Evolutionary conservation across 192 early-diverging fungal genomes (phyloP).

Genomic region (Backusella parvicylindrica): DNA sequence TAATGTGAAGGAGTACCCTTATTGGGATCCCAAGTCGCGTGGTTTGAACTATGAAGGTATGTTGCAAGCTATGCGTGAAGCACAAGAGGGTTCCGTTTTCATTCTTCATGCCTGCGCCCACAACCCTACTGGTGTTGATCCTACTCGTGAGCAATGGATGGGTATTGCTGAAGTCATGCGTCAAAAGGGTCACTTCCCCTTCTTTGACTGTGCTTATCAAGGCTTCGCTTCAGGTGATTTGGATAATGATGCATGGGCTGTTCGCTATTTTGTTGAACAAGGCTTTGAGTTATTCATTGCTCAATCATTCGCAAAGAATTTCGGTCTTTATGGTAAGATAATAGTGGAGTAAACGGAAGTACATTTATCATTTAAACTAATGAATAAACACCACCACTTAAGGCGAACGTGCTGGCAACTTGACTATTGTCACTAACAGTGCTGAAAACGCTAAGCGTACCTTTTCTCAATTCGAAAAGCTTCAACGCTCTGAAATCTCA

Average conservation of each 20-base stretch:
- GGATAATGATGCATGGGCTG: constrained; percentile 87
- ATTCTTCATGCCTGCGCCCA: constrained; percentile 96
- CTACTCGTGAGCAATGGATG: constrained; percentile 91
- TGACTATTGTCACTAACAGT: constrained; percentile 69
- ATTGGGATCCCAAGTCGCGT: constrained; percentile 80
- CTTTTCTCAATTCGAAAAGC: constrained; percentile 79
- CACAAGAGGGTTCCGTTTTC: constrained; percentile 79
- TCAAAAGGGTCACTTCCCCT: constrained; percentile 72
- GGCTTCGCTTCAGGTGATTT: constrained; percentile 96
- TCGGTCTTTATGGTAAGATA: constrained; percentile 85
- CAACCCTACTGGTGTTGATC: constrained; percentile 99
- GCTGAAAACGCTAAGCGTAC: constrained; percentile 51
- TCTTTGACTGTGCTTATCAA: constrained; percentile 99
- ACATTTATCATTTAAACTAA: neutral
- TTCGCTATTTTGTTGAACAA: constrained; percentile 88
- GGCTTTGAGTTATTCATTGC: constrained; percentile 90
- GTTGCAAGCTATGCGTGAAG: constrained; percentile 61
- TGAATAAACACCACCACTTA: neutral
- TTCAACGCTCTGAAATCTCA: constrained; percentile 86
- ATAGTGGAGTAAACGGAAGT: neutral
- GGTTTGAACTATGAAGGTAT: constrained; percentile 80
- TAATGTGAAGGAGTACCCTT: constrained; percentile 81
- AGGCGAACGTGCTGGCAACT: constrained; percentile 86
- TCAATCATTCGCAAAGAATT: constrained; percentile 97
- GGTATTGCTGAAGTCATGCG: constrained; percentile 81